phyloP scores from a whole-genome alignment of 2,329 filamentous ascomycete species.

The Boeremia exigua region DNA sequence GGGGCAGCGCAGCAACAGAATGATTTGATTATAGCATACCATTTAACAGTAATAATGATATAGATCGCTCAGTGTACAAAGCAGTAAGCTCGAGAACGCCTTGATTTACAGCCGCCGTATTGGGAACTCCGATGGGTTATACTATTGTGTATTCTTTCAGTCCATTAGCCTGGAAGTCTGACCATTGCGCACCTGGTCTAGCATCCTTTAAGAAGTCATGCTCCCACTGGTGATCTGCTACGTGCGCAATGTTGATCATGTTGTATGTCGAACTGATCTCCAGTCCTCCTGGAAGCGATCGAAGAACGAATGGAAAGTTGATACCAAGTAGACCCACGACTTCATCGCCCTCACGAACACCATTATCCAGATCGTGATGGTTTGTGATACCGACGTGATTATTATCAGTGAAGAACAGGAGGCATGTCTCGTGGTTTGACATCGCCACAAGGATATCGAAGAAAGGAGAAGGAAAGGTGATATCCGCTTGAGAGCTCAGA shows the following conservation, averaged over 20 bases:
- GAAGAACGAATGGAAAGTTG: conserved; percentile 24
- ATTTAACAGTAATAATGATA: no score
- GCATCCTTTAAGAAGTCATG: conserved; percentile 9
- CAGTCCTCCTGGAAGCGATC: neutral
- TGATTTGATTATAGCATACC: no score
- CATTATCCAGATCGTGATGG: conserved; percentile 2
- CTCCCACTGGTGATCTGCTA: conserved; percentile 13
- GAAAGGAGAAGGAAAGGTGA: neutral
- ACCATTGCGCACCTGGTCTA: neutral
- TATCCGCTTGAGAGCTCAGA: neutral
- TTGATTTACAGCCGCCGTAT: no score
- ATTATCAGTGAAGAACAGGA: neutral
- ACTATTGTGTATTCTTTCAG: neutral
- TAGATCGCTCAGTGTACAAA: no score
- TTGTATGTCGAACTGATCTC: neutral
- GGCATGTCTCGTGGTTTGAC: neutral
- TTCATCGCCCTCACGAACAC: conserved; percentile 9
- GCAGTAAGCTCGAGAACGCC: no score
- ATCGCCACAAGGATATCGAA: conserved; percentile 1
- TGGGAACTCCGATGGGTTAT: neutral
- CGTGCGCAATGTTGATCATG: conserved; percentile 20
- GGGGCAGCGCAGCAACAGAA: neutral
- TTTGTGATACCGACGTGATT: conserved; percentile 1
- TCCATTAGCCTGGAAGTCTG: neutral
- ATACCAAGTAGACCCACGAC: conserved; percentile 23